Base-by-base conservation (phyloP, 192 early-diverging fungal species). In the Coemansia reversa region DNA sequence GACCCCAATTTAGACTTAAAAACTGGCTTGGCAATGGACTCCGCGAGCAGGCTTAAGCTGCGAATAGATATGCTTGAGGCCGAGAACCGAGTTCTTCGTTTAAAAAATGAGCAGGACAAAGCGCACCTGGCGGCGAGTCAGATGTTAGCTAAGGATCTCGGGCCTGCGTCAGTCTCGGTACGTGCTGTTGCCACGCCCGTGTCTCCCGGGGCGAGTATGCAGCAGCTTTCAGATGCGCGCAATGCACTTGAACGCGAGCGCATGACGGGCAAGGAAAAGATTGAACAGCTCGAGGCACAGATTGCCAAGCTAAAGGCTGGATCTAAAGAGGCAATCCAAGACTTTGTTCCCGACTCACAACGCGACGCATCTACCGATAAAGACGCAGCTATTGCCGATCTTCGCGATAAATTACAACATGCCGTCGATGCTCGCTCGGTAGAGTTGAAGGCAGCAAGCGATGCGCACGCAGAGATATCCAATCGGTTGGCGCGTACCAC, bases 41-140 rank as follows among this genome's bases (percentile, higher is more conserved):
- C 69, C 3, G 47, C 54, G 2, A 85, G 88, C 48, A 85, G 89
- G 54, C 70, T 90, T 20, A 83, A 84, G 49, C 60, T 87, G 30
- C 82, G 87, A 19, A 79, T 90, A 33, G 88, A 89, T 27, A 83
- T 87, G 51, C 79, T 89, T 7, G 85, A 90, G 56, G 87, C 88
- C 0, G 88, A 92, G 62, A 92, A 92, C 58, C 84, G 84, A 32
- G 72, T 86, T 23, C 73, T 92, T 32, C 87, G 88, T 32, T 71
- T 88, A 0, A 85, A 90, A 60, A 84, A 86, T 51, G 82, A 79
- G 20, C 86, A 91, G 58, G 85, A 85, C 35, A 86, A 84, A 55
- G 68, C 81, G 4, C 75, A 81, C 12, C 60, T 84, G 28, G 75
- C 84, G 24, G 84, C 84, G 1, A 79, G 87, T 28, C 84, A 86